Base-by-base conservation (phyloP, 345 rosid species). In the Citrus cavaleriei region DNA sequence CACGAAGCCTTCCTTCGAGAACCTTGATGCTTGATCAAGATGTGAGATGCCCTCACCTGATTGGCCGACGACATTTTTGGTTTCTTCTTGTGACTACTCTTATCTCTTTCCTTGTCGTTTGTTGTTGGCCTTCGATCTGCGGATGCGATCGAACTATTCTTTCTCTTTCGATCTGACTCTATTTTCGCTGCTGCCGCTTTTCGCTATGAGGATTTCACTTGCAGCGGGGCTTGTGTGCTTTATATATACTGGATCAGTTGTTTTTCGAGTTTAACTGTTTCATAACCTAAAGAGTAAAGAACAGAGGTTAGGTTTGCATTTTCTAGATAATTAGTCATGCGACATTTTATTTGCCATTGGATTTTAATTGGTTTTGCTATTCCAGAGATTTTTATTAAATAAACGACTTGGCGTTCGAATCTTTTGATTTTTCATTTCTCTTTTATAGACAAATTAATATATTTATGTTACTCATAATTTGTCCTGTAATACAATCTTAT, bases 1-100 rank as follows among this genome's bases (percentile, higher is more conserved):
- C 99, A 94, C 1, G 98, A 96, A 0, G 97, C 97, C 85, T 92
- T 92, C 82, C 98, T 84, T 1, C 98, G 90, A 55, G 99, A 96
- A 8, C 98, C 97, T 71, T 96, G 88, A 78, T 96, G 99, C 91
- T 96, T 96, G 46, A 96, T 90, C 58, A 96, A 89, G 77, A 93
- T 93, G 83, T 93, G 98, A 35, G 99, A 94, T 0, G 98, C 99
- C 81, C 89, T 88, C 2, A 96, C 98, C 81, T 84, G 86, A 70
- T 81, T 79, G 16, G 82, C 86, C 18, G 90, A 65, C 55, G 87
- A 10, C 85, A 83, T 85, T 62, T 82, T 86, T n/a, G 84, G 81
- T 85, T 81, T 89, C 84, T 87, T 88, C 55, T 66, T 73, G 70
- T 79, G 80, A 63, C 35, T 71, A 70, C 73, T 85, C 46, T 73